Conservation (phyloP, 2,329 filamentous ascomycete species). For the Phyllosticta capitalensis region DNA sequence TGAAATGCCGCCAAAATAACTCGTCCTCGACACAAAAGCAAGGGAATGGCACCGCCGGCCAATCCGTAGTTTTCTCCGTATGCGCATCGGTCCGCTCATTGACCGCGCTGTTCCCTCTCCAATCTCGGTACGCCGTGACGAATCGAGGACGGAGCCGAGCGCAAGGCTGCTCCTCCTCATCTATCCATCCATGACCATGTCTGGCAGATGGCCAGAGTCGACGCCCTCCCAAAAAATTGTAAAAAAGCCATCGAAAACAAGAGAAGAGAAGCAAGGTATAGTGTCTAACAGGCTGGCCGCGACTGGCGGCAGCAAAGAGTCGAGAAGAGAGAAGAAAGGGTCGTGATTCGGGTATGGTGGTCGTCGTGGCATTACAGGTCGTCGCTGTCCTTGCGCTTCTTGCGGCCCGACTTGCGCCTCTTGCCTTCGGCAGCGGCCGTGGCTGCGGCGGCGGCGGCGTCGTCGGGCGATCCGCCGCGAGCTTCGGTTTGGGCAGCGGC, state of each 20-base stretch:
- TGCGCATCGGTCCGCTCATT: no score
- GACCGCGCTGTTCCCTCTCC: no score
- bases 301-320: background rate
- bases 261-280: background rate
- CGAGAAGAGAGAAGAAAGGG: background rate
- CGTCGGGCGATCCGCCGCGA: slow-evolving; percentile 39
- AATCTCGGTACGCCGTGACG: no score
- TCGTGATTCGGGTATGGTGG: background rate
- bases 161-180: no score
- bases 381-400: slow-evolving; percentile 30
- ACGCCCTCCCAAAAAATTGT: background rate
- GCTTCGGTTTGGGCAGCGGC: slow-evolving; percentile 19
- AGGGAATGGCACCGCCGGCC: no score
- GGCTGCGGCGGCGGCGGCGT: slow-evolving; percentile 9
- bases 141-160: no score
- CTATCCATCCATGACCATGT: background rate
- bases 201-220: background rate
- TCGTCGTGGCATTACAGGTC: slow-evolving; percentile 20
- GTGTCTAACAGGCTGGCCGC: background rate
- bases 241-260: background rate
- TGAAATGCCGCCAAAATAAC: no score
- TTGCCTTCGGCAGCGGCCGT: slow-evolving; percentile 22
- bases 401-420: slow-evolving; percentile 34
- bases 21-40: no score
- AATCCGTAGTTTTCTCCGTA: no score